Evolutionary conservation across 768 basidiomycete genomes (phyloP).

Genomic region (Leccinellum rugosiceps): DNA sequence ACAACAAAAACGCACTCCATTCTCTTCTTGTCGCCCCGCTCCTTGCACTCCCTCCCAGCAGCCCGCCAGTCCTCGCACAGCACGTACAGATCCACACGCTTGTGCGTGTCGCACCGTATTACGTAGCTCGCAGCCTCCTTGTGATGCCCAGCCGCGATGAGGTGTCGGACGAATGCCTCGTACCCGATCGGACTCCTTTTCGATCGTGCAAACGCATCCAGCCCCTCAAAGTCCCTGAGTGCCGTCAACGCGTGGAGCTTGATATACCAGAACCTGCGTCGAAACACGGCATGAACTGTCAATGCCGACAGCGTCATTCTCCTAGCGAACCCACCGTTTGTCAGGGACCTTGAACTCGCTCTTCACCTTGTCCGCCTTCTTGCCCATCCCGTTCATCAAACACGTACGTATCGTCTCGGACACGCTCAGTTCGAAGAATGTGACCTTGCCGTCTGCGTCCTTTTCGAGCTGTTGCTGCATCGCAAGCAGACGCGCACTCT

Average conservation of each 20-base stretch:
- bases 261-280: slow-evolving; percentile 83
- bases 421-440: slow-evolving; percentile 80
- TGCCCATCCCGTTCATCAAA: slow-evolving; percentile 73
- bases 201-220: slow-evolving; percentile 83
- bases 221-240: slow-evolving; percentile 79
- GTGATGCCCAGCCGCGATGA: slow-evolving; percentile 67
- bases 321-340: slow-evolving; percentile 61
- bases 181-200: slow-evolving; percentile 95
- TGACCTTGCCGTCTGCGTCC: slow-evolving; percentile 73
- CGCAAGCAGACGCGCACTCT: slow-evolving; percentile 68
- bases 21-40: slow-evolving; percentile 78
- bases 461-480: slow-evolving; percentile 87
- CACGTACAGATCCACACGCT: slow-evolving; percentile 83
- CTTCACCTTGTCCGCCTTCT: slow-evolving; percentile 86
- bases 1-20: slow-evolving; percentile 63
- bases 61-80: slow-evolving; percentile 87
- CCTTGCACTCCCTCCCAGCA: slow-evolving; percentile 88
- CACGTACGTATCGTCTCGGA: slow-evolving; percentile 84
- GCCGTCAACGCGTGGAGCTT: slow-evolving; percentile 81
- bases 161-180: slow-evolving; percentile 81
- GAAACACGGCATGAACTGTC: neutral
- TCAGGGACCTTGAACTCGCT: slow-evolving; percentile 93
- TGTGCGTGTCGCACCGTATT: slow-evolving; percentile 77
- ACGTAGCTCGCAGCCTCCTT: slow-evolving; percentile 82
- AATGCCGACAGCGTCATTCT: neutral